These are phyloP conservation scores for Prinsepia uniflora DNA, from an alignment of 306 rosid genomes.

Conservation along the genomic window DNA sequence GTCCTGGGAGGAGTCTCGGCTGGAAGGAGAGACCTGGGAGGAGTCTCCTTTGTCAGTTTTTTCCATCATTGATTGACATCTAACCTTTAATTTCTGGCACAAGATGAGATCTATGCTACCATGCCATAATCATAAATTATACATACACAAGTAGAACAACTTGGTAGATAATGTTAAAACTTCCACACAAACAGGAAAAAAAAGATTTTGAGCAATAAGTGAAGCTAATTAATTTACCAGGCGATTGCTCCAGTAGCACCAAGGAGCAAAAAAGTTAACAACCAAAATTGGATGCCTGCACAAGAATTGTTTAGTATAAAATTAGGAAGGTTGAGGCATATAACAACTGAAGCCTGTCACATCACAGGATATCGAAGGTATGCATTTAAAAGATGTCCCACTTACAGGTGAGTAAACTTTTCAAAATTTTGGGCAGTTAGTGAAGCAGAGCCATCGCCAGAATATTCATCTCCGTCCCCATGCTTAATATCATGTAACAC, in stretches of 20 bases:
- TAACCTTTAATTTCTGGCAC: neutral
- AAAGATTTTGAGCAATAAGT: neutral
- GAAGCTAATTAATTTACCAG: conserved; percentile 54
- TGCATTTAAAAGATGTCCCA: conserved; percentile 26
- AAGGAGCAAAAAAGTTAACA: conserved; percentile 90
- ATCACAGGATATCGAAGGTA: conserved; percentile 11
- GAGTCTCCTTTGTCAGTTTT: too few species aligned
- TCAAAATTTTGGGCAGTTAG: conserved; percentile 56
- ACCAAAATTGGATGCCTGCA: conserved; percentile 75
- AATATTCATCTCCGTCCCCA: conserved; percentile 69
- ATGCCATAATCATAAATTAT: neutral
- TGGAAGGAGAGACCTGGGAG: too few species aligned
- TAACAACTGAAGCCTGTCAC: neutral
- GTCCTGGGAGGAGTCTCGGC: too few species aligned
- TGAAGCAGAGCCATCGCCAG: conserved; percentile 58
- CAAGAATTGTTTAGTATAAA: conserved; percentile 22
- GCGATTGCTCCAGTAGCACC: conserved; percentile 98
- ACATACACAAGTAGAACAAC: neutral
- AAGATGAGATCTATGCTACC: neutral
- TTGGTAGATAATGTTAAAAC: neutral
- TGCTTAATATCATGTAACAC: conserved; percentile 61
- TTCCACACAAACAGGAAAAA: conserved; percentile 8
- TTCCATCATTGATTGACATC: neutral
- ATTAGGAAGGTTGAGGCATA: conserved; percentile 13
- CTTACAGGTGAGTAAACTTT: conserved; percentile 71